Evolutionary conservation across 306 rosid genomes (phyloP), one percentile per base, ranked within the genome.

Genomic region (Datisca glomerata): DNA sequence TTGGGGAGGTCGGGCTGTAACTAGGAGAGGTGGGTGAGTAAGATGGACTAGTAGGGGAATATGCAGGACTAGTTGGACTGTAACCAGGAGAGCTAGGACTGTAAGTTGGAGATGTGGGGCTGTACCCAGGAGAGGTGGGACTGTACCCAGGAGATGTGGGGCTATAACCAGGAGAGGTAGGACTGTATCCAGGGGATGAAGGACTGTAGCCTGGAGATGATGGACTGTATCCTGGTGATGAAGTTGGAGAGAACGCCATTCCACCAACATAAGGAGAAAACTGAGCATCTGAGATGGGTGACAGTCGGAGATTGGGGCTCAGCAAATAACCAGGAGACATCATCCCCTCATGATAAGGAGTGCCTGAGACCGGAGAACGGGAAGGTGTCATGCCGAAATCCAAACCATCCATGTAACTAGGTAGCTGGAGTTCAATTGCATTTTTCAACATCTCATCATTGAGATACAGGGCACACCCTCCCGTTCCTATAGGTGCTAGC

Each of bases 321-420:
- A 78, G 57, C 74, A 91, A 24, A 75, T 89, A 89, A 48, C 57
- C 75, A 9, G 98, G 98, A 42, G 98, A 91, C 98, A 84, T 91
- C 86, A 91, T 52, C 50, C 94, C 86, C 55, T 84, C 98, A 44
- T 78, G 96, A 41, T 80, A 91, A 3, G 98, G 96, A 61, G 98
- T 91, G 40, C 85, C 94, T 14, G 96, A 69, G 49, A 75, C 68
- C 0, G 96, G 98, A 41, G 98, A 91, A 21, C 86, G 86, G 7
- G 81, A 82, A 40, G 98, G 98, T 8, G 96, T 91, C 95, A 84
- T 84, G 77, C 98, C 92, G 60, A 78, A 84, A 51, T 91, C 96
- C 53, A 91, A 86, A 47, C 96, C 94, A 23, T 91, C 98, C 77
- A 84, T 78, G 55, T 84, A 91, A 62, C 98, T 84, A 45, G 98